Percentiles rank a stretch among this genome's conserved stretches.
Evolutionary conservation across 768 basidiomycete genomes (phyloP).

Genomic region (Hericium coralloides): DNA sequence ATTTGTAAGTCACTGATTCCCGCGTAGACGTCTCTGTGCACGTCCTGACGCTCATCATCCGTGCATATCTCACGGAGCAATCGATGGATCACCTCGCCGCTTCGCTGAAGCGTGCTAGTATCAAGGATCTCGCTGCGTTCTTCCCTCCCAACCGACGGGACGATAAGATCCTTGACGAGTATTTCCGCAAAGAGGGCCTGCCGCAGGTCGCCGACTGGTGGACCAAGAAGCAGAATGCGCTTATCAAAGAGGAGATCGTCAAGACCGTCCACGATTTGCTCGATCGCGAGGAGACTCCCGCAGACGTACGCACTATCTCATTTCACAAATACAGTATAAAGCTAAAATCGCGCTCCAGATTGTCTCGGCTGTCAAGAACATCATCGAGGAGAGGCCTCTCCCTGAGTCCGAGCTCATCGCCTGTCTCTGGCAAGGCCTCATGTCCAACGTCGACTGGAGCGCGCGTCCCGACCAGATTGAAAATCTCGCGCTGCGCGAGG

Average conservation of each 20-base stretch:
- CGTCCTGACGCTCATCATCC: conserved; percentile 73
- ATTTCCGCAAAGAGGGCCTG: conserved; percentile 77
- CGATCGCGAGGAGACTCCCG: conserved; percentile 57
- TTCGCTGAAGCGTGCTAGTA: conserved; percentile 73
- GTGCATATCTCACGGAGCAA: conserved; percentile 72
- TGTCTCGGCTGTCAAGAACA: conserved; percentile 58
- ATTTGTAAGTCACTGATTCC: neutral
- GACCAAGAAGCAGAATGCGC: conserved; percentile 79
- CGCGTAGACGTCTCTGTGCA: conserved; percentile 62
- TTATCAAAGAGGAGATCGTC: conserved; percentile 71
- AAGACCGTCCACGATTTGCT: conserved; percentile 61
- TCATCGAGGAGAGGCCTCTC: conserved; percentile 72
- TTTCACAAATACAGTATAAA: neutral
- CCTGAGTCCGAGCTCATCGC: conserved; percentile 78
- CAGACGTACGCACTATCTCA: conserved; percentile 41
- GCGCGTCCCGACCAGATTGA: conserved; percentile 90
- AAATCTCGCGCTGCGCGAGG: conserved; percentile 78
- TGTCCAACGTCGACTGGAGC: conserved; percentile 82
- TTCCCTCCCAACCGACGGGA: conserved; percentile 83
- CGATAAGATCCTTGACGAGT: conserved; percentile 65
- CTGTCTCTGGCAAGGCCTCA: conserved; percentile 90
- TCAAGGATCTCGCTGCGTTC: conserved; percentile 80
- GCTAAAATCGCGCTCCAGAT: conserved; percentile 38
- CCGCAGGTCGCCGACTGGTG: conserved; percentile 88
- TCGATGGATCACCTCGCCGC: conserved; percentile 84